These are phyloP conservation scores for Acacia melanoxylon DNA, from an alignment of 306 rosid species.

Conservation along the genomic window DNA sequence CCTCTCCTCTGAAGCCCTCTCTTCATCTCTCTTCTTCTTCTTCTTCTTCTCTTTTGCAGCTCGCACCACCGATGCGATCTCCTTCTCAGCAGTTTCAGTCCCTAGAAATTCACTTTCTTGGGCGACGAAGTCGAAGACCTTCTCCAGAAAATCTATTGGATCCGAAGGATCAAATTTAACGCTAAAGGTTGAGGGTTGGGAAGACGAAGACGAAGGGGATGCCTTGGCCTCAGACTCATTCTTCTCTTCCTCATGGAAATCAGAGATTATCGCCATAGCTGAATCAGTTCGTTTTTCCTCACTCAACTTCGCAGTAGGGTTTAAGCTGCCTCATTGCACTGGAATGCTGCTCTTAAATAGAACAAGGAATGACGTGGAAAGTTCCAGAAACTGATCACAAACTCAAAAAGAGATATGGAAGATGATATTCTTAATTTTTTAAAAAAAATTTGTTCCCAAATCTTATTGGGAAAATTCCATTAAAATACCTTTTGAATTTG, in stretches of 20 bases:
- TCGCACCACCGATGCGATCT: conserved; percentile 38
- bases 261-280: conserved; percentile 71
- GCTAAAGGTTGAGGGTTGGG: conserved; percentile 35
- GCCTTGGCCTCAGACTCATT: conserved; percentile 23
- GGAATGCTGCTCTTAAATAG: neutral
- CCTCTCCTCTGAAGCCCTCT: conserved; percentile 14
- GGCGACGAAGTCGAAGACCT: conserved; percentile 57
- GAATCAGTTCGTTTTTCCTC: neutral
- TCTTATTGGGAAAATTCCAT: too few relatives aligned
- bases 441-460: too few relatives aligned
- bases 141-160: conserved; percentile 54
- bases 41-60: conserved; percentile 31
- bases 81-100: conserved; percentile 44
- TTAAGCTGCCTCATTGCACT: neutral
- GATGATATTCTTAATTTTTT: too few relatives aligned
- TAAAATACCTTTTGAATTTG: too few relatives aligned
- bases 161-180: conserved; percentile 55
- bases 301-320: neutral
- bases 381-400: neutral
- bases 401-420: neutral
- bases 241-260: conserved; percentile 52
- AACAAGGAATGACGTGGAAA: neutral
- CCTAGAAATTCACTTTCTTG: conserved; percentile 62
- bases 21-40: conserved; percentile 35
- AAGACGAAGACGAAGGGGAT: conserved; percentile 5